Percentiles rank a stretch among this genome's conserved stretches.
Conservation (phyloP, 345 rosid species). For the Acer negundo region DNA sequence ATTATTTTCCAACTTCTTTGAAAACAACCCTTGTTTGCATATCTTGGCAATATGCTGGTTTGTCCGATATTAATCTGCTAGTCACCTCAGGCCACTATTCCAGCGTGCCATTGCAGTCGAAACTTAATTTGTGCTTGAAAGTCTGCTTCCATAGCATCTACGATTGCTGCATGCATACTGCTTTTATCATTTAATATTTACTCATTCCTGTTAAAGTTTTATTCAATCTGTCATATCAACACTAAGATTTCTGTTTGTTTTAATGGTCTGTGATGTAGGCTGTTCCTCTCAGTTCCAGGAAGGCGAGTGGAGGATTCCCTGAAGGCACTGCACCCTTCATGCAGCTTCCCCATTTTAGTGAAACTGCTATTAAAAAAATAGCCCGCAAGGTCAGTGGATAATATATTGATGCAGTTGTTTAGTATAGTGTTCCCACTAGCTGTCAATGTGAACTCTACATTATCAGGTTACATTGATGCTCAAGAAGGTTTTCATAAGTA, state of each 20-base stretch:
- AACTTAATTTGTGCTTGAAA: not conserved
- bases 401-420: constrained; percentile 2
- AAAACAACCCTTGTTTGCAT: not conserved
- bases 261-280: constrained; percentile 54
- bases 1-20: not conserved
- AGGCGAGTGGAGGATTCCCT: constrained; percentile 78
- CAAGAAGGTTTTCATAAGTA: not conserved
- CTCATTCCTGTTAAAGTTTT: not conserved
- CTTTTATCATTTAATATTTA: not conserved
- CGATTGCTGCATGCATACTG: constrained; percentile 3
- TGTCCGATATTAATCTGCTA: not conserved
- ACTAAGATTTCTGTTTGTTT: constrained; percentile 5
- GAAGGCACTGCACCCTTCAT: constrained; percentile 93
- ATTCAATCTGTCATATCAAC: constrained; percentile 8
- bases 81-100: not conserved
- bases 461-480: constrained; percentile 1
- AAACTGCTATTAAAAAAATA: constrained; percentile 75
- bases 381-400: constrained; percentile 71
- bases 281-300: constrained; percentile 95
- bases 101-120: not conserved
- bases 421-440: not conserved
- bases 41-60: not conserved
- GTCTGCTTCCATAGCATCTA: not conserved
- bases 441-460: not conserved
- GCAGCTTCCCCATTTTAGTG: constrained; percentile 94